phyloP scores from a whole-genome alignment of 352 stramenopile species.

The Globisporangium uncinulatum region DNA sequence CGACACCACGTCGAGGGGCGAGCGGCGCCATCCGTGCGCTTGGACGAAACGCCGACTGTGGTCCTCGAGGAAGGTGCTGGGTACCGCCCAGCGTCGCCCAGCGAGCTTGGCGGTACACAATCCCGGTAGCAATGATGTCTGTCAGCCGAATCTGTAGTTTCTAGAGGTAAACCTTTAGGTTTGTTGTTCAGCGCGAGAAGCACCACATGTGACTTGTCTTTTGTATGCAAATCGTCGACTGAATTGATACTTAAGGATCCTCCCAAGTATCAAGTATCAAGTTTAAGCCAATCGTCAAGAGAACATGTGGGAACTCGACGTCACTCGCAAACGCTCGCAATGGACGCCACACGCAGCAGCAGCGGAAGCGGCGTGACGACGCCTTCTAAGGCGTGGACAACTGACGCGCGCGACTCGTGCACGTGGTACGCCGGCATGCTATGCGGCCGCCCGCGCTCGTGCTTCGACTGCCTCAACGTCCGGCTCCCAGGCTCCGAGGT shows the following conservation, averaged over 20 bases:
- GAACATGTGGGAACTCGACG: too few relatives aligned
- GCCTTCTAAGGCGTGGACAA: slow-evolving; percentile 2
- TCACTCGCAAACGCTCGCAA: too few relatives aligned
- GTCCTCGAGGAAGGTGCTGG: slow-evolving; percentile 20
- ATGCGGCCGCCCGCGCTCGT: slow-evolving; percentile 19
- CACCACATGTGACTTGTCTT: background rate
- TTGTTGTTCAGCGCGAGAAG: background rate
- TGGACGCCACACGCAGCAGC: background rate
- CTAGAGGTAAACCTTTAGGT: too few relatives aligned
- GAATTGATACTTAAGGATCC: too few relatives aligned
- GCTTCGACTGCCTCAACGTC: slow-evolving; percentile 31
- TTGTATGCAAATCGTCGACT: too few relatives aligned
- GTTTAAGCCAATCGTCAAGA: too few relatives aligned
- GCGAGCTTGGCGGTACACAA: slow-evolving; percentile 9
- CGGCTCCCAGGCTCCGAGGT: slow-evolving; percentile 23
- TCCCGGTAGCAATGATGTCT: background rate
- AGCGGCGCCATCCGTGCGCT: slow-evolving; percentile 2
- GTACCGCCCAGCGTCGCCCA: slow-evolving; percentile 19
- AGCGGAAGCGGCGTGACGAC: background rate
- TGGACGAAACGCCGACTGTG: slow-evolving; percentile 7
- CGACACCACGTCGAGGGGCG: slow-evolving; percentile 19
- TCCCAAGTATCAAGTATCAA: too few relatives aligned
- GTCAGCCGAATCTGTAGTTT: background rate
- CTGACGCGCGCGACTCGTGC: slow-evolving; percentile 15
- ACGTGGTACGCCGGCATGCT: slow-evolving; percentile 15